Percentiles rank a stretch among this genome's conserved stretches.
phyloP scores from a whole-genome alignment of 2,329 filamentous ascomycete genomes.

The Teratosphaeria nubilosa region DNA sequence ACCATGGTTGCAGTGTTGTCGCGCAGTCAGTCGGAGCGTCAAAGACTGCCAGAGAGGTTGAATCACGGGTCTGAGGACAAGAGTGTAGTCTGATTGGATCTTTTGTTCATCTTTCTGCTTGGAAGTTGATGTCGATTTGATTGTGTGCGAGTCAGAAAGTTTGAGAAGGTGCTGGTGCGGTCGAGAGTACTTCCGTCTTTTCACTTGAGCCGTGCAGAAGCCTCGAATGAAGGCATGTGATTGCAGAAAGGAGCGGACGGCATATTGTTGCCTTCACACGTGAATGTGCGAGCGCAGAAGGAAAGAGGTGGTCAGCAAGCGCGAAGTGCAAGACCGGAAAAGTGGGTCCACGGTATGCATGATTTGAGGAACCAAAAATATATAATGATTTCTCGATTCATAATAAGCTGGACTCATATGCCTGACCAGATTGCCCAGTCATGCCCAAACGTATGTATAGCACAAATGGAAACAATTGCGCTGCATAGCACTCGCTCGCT shows the following conservation, averaged over 20 bases:
- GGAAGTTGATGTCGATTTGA: neutral
- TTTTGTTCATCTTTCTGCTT: neutral
- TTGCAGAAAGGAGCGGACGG: neutral
- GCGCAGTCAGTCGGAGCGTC: neutral
- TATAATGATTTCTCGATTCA: neutral
- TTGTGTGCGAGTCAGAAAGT: neutral
- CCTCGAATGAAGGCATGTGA: neutral
- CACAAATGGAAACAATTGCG: neutral
- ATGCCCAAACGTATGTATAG: neutral
- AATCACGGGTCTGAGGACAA: neutral
- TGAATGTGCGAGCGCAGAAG: neutral
- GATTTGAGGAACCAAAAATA: neutral
- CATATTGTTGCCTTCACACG: neutral
- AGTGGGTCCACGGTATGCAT: neutral
- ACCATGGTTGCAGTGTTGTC: constrained; percentile 11
- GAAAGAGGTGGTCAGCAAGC: neutral
- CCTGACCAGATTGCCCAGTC: neutral
- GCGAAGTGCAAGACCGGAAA: neutral
- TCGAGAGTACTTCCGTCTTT: neutral
- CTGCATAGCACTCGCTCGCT: neutral
- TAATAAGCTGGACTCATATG: neutral
- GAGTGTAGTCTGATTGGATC: neutral
- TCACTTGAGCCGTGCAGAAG: neutral
- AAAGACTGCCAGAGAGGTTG: neutral
- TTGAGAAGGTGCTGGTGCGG: neutral